Evolutionary conservation across 495 filamentous ascomycete species (phyloP).

Genomic region (Pseudomonodictys pantanalensis): DNA sequence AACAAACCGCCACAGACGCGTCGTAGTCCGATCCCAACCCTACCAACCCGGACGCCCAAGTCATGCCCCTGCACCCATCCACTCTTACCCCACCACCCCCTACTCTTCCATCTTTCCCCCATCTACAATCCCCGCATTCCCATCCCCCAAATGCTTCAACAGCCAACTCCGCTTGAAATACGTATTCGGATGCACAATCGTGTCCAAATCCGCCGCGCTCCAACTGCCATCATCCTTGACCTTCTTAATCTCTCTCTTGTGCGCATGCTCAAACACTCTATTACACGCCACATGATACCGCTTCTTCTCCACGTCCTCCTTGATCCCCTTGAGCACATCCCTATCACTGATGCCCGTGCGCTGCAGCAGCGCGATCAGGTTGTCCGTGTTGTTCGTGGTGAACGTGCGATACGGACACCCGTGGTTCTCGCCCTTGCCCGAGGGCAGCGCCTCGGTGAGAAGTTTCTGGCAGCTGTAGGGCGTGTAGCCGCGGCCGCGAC

Average conservation of each 20-base stretch:
- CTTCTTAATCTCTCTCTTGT: conserved; percentile 82
- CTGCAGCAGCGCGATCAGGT: conserved; percentile 71
- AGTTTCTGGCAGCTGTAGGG: conserved; percentile 95
- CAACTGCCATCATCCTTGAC: conserved; percentile 79
- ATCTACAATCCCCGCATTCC: conserved; percentile 31
- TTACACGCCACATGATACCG: conserved; percentile 97
- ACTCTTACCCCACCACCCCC: neutral
- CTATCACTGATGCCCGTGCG: conserved; percentile 72
- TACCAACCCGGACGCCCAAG: neutral
- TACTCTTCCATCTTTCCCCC: conserved; percentile 31
- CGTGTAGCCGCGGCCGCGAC: conserved; percentile 78
- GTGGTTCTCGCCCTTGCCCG: conserved; percentile 79
- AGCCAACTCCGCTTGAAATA: conserved; percentile 94
- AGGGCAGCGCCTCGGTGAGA: conserved; percentile 76
- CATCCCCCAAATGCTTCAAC: conserved; percentile 66
- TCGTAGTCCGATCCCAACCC: no score
- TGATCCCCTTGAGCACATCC: conserved; percentile 72
- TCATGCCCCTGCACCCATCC: neutral
- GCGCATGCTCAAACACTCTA: conserved; percentile 84
- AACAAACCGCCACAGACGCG: no score
- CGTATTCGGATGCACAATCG: conserved; percentile 95
- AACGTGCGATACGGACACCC: conserved; percentile 97
- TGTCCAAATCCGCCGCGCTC: conserved; percentile 80
- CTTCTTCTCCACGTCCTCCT: conserved; percentile 82
- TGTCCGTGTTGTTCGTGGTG: conserved; percentile 82